Evolutionary conservation across 2,329 filamentous ascomycete genomes (phyloP).

Genomic region (Pseudohalonectria lignicola): DNA sequence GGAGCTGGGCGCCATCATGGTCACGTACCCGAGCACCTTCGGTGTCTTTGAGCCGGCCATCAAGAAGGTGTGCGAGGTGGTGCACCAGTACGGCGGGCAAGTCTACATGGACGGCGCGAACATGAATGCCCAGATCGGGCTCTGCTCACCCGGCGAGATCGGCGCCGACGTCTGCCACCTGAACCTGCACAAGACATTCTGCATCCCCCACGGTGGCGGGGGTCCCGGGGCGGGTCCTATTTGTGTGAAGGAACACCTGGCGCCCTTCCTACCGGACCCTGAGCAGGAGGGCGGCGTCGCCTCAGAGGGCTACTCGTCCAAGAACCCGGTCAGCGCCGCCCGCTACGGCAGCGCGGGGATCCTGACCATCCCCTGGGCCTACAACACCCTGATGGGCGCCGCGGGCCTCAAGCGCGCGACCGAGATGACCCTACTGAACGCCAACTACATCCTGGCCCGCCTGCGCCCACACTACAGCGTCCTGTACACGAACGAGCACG

Average conservation of each 20-base stretch:
- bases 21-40: conserved; percentile 92
- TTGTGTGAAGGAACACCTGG: conserved; percentile 74
- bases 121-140: conserved; percentile 95
- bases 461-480: conserved; percentile 81
- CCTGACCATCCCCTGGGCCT: conserved; percentile 87
- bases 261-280: conserved; percentile 58
- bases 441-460: conserved; percentile 89
- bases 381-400: conserved; percentile 87
- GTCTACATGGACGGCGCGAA: conserved; percentile 99
- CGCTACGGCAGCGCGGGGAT: conserved; percentile 85
- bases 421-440: conserved; percentile 86
- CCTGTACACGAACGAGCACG: conserved; percentile 83
- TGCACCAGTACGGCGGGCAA: conserved; percentile 80
- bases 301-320: conserved; percentile 15
- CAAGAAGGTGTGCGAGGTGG: conserved; percentile 73
- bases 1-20: conserved; percentile 86
- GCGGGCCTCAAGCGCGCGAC: conserved; percentile 80
- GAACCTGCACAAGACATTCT: conserved; percentile 98
- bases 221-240: conserved; percentile 92
- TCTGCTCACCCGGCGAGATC: conserved; percentile 90
- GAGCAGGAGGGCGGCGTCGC: conserved; percentile 8
- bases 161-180: conserved; percentile 95
- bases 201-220: conserved; percentile 91
- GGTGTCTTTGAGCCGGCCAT: conserved; percentile 89
- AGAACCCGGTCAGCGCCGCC: conserved; percentile 69